A percentile compares a stretch with the other conserved stretches of the same genome.
Evolutionary conservation across 2,329 filamentous ascomycete species (phyloP).

Genomic region (Trichoderma sp.): DNA sequence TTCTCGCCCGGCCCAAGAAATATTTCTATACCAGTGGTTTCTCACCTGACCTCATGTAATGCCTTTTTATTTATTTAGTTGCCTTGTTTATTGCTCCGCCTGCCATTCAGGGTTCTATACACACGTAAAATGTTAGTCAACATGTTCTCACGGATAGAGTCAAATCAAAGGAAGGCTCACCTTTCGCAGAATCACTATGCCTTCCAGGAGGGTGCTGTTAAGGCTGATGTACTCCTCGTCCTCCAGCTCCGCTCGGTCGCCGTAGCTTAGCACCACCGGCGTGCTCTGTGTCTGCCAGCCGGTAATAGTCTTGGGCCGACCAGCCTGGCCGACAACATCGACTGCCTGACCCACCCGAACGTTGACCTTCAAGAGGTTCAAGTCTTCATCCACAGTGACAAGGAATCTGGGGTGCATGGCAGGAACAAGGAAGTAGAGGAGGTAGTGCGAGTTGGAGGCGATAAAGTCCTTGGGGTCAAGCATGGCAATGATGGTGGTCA

Average conservation of each 20-base stretch:
- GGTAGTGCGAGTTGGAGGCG: conserved; percentile 71
- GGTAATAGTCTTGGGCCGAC: conserved; percentile 96
- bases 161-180: conserved; percentile 50
- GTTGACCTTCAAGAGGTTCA: conserved; percentile 91
- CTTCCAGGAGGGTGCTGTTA: conserved; percentile 79
- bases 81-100: conserved; percentile 35
- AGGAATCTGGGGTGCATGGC: conserved; percentile 97
- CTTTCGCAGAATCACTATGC: conserved; percentile 94
- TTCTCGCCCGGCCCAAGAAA: conserved; percentile 22
- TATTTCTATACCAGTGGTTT: not conserved
- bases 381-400: conserved; percentile 89
- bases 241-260: conserved; percentile 93
- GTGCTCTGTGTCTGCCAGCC: conserved; percentile 99
- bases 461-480: conserved; percentile 91
- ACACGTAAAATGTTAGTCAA: not conserved
- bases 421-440: conserved; percentile 94
- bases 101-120: conserved; percentile 41
- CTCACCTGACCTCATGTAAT: not conserved
- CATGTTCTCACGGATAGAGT: not conserved
- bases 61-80: conserved; percentile 28
- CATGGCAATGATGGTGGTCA: conserved; percentile 87
- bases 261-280: conserved; percentile 90
- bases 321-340: conserved; percentile 95
- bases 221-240: conserved; percentile 96
- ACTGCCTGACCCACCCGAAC: conserved; percentile 97